Evolutionary conservation across 441 rosid species (phyloP).

Genomic region (Populus hybrid): DNA sequence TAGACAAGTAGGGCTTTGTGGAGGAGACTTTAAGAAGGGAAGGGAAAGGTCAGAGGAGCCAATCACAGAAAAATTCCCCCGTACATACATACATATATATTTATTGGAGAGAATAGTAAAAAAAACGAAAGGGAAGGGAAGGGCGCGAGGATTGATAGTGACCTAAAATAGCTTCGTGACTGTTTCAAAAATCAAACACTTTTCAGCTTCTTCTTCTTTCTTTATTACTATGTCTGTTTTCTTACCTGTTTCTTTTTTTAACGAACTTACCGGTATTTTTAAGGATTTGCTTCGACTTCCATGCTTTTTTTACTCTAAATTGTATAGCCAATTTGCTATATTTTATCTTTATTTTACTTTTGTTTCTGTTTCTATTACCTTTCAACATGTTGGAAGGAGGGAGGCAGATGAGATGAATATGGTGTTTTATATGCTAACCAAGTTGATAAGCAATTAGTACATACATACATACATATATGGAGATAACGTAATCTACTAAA

Average conservation of each 20-base stretch:
- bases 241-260: constrained; percentile 5
- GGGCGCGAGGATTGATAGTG: constrained; percentile 18
- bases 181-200: constrained; percentile 14
- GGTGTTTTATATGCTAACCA: too few species aligned
- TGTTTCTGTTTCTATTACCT: too few species aligned
- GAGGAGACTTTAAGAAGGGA: constrained; percentile 11
- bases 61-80: constrained; percentile 2
- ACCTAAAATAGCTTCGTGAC: constrained; percentile 23
- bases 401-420: too few species aligned
- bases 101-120: neutral
- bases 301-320: too few species aligned
- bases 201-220: constrained; percentile 1
- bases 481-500: too few species aligned
- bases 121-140: neutral
- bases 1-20: constrained; percentile 22
- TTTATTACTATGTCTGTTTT: neutral
- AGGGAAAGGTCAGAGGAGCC: neutral
- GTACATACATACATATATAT: neutral
- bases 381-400: too few species aligned
- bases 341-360: too few species aligned
- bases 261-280: constrained; percentile 24
- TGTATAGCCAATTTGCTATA: too few species aligned
- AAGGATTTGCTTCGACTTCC: neutral
- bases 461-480: too few species aligned
- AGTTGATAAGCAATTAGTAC: too few species aligned